These are phyloP conservation scores for Xerocomus amazonicus DNA, from an alignment of 1,284 basidiomycete species.

Conservation along the genomic window DNA sequence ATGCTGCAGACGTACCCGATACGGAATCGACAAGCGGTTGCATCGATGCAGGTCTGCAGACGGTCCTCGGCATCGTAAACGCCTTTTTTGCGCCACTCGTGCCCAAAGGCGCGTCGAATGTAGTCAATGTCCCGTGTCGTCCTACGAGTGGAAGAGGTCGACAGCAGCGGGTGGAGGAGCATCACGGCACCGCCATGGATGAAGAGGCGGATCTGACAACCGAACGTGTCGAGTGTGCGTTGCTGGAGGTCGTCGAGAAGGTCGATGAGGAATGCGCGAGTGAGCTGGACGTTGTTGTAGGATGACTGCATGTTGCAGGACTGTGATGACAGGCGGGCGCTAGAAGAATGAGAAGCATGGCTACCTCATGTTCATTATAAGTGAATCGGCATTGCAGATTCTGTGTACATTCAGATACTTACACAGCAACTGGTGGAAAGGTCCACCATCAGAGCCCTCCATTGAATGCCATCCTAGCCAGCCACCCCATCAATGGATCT, in stretches of 20 bases:
- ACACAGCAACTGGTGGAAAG: slow-evolving; percentile 49
- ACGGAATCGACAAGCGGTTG: slow-evolving; percentile 46
- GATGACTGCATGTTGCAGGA: slow-evolving; percentile 15
- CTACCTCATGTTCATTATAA: slow-evolving; percentile 14
- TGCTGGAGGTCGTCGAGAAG: slow-evolving; percentile 51
- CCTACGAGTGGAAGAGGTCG: slow-evolving; percentile 40
- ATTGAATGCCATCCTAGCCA: slow-evolving; percentile 42
- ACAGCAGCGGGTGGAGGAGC: slow-evolving; percentile 53
- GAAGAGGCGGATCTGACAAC: slow-evolving; percentile 50
- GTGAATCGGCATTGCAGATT: not conserved
- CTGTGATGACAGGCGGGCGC: not conserved
- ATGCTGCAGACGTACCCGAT: slow-evolving; percentile 39
- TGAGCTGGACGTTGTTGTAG: slow-evolving; percentile 40
- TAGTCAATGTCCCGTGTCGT: slow-evolving; percentile 65
- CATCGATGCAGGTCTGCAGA: slow-evolving; percentile 51
- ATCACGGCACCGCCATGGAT: slow-evolving; percentile 68
- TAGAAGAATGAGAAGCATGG: not conserved
- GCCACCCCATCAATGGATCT: slow-evolving; percentile 35
- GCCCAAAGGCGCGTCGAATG: slow-evolving; percentile 53
- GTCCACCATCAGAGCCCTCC: slow-evolving; percentile 51
- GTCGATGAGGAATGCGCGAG: slow-evolving; percentile 34
- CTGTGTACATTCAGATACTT: not conserved
- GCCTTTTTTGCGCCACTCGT: slow-evolving; percentile 48
- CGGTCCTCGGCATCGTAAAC: slow-evolving; percentile 48
- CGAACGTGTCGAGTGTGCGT: slow-evolving; percentile 42